Conservation (phyloP, 192 early-diverging fungal species). For the Powellomyces hirtus region DNA sequence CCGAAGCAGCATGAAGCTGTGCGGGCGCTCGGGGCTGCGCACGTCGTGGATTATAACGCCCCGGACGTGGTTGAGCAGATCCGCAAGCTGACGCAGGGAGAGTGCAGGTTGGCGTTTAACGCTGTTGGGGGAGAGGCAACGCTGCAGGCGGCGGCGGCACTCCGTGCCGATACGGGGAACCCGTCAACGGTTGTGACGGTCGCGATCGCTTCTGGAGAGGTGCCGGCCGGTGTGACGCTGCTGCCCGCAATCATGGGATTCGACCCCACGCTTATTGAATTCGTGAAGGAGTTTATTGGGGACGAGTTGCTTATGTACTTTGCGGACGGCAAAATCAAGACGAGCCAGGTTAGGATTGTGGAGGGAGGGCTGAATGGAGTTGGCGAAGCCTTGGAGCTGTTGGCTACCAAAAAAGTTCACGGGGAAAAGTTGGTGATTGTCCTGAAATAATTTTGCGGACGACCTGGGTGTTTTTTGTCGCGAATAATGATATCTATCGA, state of each 20-base stretch:
- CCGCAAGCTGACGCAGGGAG: slow-evolving; percentile 1
- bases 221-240: slow-evolving; percentile 10
- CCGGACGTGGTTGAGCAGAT: neutral
- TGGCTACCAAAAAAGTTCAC: slow-evolving; percentile 12
- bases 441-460: too few relatives aligned
- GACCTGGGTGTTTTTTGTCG: too few relatives aligned
- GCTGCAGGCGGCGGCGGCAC: neutral
- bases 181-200: slow-evolving; percentile 9
- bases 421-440: slow-evolving; percentile 27
- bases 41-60: slow-evolving; percentile 10
- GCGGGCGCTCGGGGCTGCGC: slow-evolving; percentile 5
- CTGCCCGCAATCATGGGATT: neutral
- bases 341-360: slow-evolving; percentile 26
- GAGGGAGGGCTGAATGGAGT: slow-evolving; percentile 26
- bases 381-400: slow-evolving; percentile 20
- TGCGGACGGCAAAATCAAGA: slow-evolving; percentile 19
- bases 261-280: slow-evolving; percentile 1
- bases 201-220: neutral
- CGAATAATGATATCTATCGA: too few relatives aligned
- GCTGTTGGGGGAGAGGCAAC: slow-evolving; percentile 9
- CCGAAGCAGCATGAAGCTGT: neutral
- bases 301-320: slow-evolving; percentile 16
- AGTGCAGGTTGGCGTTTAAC: neutral
- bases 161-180: neutral
- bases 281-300: slow-evolving; percentile 2